phyloP scores from a whole-genome alignment of 208 protist species.

The Leishmania martiniquensis region DNA sequence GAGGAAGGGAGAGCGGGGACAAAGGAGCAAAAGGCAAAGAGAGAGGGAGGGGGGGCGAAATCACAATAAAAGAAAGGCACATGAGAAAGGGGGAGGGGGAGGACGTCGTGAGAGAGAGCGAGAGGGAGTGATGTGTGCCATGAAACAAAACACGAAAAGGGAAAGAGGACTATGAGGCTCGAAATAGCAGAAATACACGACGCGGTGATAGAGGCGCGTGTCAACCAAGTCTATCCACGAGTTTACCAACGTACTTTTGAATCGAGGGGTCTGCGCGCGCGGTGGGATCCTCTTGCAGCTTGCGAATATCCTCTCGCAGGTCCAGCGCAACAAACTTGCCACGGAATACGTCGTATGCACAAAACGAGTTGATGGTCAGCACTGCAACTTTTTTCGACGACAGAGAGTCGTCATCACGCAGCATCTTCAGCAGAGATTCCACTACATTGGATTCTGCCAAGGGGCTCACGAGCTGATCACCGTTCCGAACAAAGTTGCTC shows the following conservation, averaged over 20 bases:
- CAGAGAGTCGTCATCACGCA: constrained; percentile 64
- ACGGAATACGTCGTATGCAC: constrained; percentile 82
- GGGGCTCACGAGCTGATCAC: constrained; percentile 58
- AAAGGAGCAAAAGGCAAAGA: background rate
- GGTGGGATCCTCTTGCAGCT: constrained; percentile 52
- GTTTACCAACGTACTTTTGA: constrained; percentile 64
- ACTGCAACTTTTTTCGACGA: constrained; percentile 82
- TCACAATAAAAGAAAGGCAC: background rate
- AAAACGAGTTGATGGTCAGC: constrained; percentile 93
- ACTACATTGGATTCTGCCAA: constrained; percentile 75
- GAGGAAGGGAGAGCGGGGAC: background rate
- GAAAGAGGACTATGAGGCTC: constrained; percentile 16
- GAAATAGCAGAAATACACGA: constrained; percentile 7
- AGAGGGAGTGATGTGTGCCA: background rate
- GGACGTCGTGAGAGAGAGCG: too few species aligned
- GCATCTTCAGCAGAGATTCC: constrained; percentile 75
- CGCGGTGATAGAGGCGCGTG: background rate
- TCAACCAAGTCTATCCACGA: constrained; percentile 28
- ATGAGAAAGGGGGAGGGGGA: background rate
- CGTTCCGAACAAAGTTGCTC: constrained; percentile 96
- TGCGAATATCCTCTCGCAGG: constrained; percentile 52
- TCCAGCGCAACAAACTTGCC: constrained; percentile 58
- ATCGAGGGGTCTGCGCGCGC: constrained; percentile 59
- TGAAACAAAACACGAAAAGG: background rate
- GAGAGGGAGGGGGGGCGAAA: background rate